Base-by-base conservation (phyloP, 2,329 filamentous ascomycete genomes). In the Gnomoniopsis smithogilvyi region DNA sequence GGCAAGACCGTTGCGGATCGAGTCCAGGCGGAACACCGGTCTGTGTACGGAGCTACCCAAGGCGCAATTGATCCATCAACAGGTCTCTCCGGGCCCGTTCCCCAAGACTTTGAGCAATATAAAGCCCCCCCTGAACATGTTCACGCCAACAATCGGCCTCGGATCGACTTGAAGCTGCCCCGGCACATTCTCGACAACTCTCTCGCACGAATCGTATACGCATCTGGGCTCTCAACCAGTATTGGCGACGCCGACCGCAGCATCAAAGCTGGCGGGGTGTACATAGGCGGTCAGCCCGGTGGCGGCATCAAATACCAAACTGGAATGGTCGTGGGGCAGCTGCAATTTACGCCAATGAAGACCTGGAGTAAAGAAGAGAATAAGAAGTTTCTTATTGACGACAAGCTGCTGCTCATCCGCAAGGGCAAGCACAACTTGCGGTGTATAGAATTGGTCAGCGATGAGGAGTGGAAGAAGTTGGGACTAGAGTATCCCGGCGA, bases 361-460 rank as follows among this genome's bases (percentile, higher is more conserved):
- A 72, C 80, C 22, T 86, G 84, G 80, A 81, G 76, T 64, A 75
- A 78, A 0, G 72, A 77, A 24, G 82, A 88, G 55, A 87, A 85
- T 0, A 67, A 77, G 59, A 81, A 84, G 57, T 89, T 80, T 66
- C 74, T 89, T 57, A 80, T 91, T 19, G 82, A 86, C 62, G 82
- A 70, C 58, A 77, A 80, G 63, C 64, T 87, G 50, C 73, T 88
- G 63, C 79, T 88, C 64, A 73, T 88, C 55, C 82, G 86, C 63
- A 84, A 80, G 67, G 85, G 85, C 64, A 87, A 86, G 74, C 80
- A 86, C 71, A 85, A 87, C 62, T 71, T 88, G 49, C 81, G 84
- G 49, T 78, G 87, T 63, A 76, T 88, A 54, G 76, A 87, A 70
- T 75, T 88, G 62, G 74, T 88, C 33, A 74, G 72, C 62, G 82